These are phyloP conservation scores for Chrysanthemum makinoi DNA, from an alignment of 129 eudicot genomes.

Conservation along the genomic window DNA sequence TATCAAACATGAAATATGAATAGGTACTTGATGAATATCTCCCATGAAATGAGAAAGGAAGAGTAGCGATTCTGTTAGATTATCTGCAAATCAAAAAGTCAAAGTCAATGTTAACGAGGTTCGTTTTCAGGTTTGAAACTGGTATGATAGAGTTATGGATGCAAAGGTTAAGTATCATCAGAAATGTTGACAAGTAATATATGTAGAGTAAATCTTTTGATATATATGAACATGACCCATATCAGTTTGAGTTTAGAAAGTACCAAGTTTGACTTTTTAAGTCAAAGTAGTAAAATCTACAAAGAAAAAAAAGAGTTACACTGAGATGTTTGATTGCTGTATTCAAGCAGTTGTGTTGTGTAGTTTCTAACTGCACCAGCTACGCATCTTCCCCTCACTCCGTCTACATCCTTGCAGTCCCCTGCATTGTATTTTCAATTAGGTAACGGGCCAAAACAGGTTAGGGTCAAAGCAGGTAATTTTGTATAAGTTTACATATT, in stretches of 20 bases:
- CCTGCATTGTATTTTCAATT: conserved; percentile 34
- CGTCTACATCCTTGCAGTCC: conserved; percentile 92
- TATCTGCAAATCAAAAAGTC: conserved; percentile 46
- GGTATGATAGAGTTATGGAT: not conserved
- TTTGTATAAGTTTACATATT: not conserved
- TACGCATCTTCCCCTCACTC: conserved; percentile 67
- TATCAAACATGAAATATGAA: not conserved
- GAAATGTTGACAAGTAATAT: not conserved
- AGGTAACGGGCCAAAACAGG: not conserved
- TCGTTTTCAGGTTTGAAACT: not conserved
- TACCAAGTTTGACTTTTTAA: not conserved
- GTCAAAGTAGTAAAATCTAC: not conserved
- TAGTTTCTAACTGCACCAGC: conserved; percentile 91
- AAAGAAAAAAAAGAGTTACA: conserved; percentile 36
- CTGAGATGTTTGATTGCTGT: conserved; percentile 48
- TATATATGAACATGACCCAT: conserved; percentile 8
- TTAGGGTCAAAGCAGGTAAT: not conserved
- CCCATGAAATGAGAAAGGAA: conserved; percentile 89
- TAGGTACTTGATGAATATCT: conserved; percentile 83
- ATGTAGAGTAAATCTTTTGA: not conserved
- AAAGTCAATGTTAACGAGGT: not conserved
- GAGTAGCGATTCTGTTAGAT: conserved; percentile 80
- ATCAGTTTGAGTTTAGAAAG: not conserved
- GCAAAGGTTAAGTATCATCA: not conserved
- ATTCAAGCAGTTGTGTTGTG: conserved; percentile 73